Evolutionary conservation across 2,329 filamentous ascomycete genomes (phyloP), one percentile per base, ranked within the genome.

Genomic region (Aureobasidium leucospermi): DNA sequence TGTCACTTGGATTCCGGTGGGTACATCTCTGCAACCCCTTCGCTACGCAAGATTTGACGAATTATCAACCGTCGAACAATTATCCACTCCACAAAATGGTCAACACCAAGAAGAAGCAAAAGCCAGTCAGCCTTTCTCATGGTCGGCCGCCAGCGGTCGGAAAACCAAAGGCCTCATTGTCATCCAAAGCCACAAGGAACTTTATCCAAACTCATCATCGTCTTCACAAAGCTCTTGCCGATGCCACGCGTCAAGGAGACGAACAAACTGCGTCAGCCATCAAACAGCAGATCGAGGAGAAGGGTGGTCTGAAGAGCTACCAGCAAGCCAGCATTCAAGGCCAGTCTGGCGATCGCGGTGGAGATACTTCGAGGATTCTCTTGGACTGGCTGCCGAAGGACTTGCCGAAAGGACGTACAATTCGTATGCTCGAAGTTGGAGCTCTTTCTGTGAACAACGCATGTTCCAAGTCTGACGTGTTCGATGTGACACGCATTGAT

Each of bases 381-480:
- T 73, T 86, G 45, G 75, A 83, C 61, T 87, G 84, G 84, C 72
- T 87, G 32, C 57, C 57, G 19, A 59, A 59, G 19, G 47, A 59
- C 39, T 29, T 52, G 19, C 16, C 57, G 16, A 67, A 69, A 34
- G 67, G 62, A 16, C 28, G 60, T 2, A 57, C 55, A 19, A 72
- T 90, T 41, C 82, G 79, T 19, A 84, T 97, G 76, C 84, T 99
- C 6, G 94, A 99, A 73, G 85, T 99, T 52, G 94, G 94, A 7
- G 88, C 92, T 1, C 76, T 99, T 56, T 95, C 90, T 65, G 88
- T 85, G 2, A 81, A 82, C 41, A 99, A 99, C 71, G 88, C 87
- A 13, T 96, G 91, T 72, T 93, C 91, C 0, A 83, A 78, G 62
- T 88, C 87, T 62, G 79, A 79, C 6, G 70, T 82, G 45, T 88